phyloP scores from a whole-genome alignment of 495 filamentous ascomycete species.

The Penicillium canariense region DNA sequence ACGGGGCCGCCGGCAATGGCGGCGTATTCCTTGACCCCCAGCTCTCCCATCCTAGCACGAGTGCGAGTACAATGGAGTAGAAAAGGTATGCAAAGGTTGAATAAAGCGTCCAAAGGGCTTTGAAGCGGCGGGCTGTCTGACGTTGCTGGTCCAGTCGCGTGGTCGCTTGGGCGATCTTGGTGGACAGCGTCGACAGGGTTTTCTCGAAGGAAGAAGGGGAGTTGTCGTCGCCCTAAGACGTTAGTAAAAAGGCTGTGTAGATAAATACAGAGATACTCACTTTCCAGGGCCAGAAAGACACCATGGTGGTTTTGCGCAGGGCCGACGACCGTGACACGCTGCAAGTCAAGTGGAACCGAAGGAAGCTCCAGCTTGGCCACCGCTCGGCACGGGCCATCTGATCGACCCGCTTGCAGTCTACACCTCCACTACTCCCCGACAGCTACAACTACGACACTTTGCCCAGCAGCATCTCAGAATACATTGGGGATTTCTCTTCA shows the following conservation, averaged over 20 bases:
- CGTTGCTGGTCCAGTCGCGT: conserved; percentile 69
- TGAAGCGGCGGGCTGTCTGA: conserved; percentile 70
- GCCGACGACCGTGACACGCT: too few relatives aligned
- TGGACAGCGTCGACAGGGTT: conserved; percentile 72
- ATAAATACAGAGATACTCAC: conserved; percentile 36
- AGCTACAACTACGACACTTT: too few relatives aligned
- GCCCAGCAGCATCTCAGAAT: too few relatives aligned
- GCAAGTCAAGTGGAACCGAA: conserved; percentile 64
- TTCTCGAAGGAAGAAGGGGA: conserved; percentile 94
- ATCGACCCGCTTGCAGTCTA: neutral
- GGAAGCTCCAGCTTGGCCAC: neutral
- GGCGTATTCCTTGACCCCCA: conserved; percentile 73
- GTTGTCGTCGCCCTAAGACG: conserved; percentile 66
- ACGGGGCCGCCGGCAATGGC: conserved; percentile 77
- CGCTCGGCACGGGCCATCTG: conserved; percentile 1
- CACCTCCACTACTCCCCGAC: neutral
- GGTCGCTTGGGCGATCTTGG: conserved; percentile 72
- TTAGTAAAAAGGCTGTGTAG: conserved; percentile 1
- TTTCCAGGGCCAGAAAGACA: conserved; percentile 80
- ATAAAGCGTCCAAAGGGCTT: conserved; percentile 86
- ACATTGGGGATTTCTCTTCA: too few relatives aligned
- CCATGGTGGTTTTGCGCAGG: conserved; percentile 69
- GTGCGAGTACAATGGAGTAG: conserved; percentile 70
- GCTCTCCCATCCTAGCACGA: conserved; percentile 83
- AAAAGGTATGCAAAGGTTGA: conserved; percentile 85